Evolutionary conservation across 2,329 filamentous ascomycete species (phyloP), one percentile per base, ranked within the genome.

Genomic region (Rhytidhysteron rufulum): DNA sequence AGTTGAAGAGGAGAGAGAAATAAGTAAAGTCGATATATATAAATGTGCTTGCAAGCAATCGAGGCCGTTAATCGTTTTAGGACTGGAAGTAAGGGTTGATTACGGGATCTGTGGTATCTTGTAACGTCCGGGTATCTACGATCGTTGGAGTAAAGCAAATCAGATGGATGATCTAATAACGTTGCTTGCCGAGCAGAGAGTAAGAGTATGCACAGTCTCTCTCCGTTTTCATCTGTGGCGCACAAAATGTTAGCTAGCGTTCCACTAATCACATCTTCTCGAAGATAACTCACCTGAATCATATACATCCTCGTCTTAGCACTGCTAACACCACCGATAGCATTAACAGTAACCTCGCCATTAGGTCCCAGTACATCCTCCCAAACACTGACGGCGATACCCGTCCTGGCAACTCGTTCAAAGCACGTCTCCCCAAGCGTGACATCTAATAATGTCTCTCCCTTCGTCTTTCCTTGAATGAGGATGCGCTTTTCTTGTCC

Each of bases 331-430:
- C 82, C 80, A 19, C 80, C 82, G 3, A 73, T 74, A 38, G 74
- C 69, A 21, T 71, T 70, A 0, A 78, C 73, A 47, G 83, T 78
- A 51, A 84, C 70, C 49, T 88, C 82, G 0, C 67, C 68, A 31
- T 64, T 57, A 6, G 62, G 55, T 13, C 65, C 66, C 2, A 63
- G 50, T n/a, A 60, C 55, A 48, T 74, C 71, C 62, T 93, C 86
- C 81, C 88, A 93, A 25, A 96, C 85, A 49, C 86, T 90, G 41
- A 95, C 82, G 2, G 93, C 87, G 54, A 96, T 91, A 34, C 90
- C 90, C 24, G 86, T 85, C 50, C 85, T 80, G 4, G 88, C 90
- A 44, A 95, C 80, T 15, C 86, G 74, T 50, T 90, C 85, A 66
- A 95, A 94, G 57, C 86, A 90, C 41, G 81, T 86, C 59, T 89